Base-by-base conservation (phyloP, 1,284 basidiomycete genomes). In the Ustilago trichophora region DNA sequence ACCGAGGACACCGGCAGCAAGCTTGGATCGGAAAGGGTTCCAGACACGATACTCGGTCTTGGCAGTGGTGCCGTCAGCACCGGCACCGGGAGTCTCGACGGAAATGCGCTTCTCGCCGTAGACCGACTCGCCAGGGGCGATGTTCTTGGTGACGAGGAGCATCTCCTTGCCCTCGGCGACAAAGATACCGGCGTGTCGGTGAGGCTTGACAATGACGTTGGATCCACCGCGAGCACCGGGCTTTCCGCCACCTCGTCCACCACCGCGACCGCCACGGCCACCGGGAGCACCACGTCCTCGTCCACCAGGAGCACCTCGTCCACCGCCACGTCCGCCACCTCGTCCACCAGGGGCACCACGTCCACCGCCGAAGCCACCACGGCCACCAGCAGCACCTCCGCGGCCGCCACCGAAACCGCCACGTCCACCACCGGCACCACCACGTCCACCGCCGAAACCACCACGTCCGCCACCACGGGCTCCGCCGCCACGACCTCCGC, bases 11-110 rank as follows among this genome's bases (percentile, higher is more conserved):
- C 95, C 96, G 34, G 95, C 95, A 29, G 95, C 96, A 75, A 98
- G 84, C 87, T 98, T 99, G 82, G 88, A 90, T 73, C 96, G 87
- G 89, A 98, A 98, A 55, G 95, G 96, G 85, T 99, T 99, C 95
- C 95, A 99, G 29, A 98, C 96, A 63, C 95, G 87, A 85, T 98
- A 98, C 84, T 99, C 95, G 75, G 89, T 87, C 85, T 99, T 99
- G 60, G 64, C 46, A 13, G 88, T 91, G 52, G 83, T 83, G 44
- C 91, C 90, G 56, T 87, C 86, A 86, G 43, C 88, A 10, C 62
- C 66, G 4, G 68, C 52, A 26, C 72, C 65, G 87, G 84, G 94
- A 1, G 73, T 68, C 91, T 84, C 86, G 57, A 84, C 82, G 29
- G 78, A 75, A 64, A 84, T 83, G 45, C 83, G 78, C 82, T 99